Evolutionary conservation across 2,329 filamentous ascomycete species (phyloP).

Genomic region (Botrytis sinoallii): DNA sequence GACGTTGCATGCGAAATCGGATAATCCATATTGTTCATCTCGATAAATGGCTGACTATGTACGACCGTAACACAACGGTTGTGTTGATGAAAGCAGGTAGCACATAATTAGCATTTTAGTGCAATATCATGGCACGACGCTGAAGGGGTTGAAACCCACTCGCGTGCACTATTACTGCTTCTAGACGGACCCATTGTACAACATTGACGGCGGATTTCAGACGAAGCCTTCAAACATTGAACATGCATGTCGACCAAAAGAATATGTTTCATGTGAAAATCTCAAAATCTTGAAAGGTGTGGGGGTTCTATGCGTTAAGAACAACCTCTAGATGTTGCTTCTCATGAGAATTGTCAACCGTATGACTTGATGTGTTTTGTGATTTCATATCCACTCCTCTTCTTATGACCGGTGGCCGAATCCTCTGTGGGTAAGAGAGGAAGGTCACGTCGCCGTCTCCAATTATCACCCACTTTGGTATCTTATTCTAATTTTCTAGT

Average conservation of each 20-base stretch:
- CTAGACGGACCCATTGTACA: not conserved
- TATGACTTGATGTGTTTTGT: not conserved
- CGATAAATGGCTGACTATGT: not conserved
- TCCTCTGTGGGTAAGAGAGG: not conserved
- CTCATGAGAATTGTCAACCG: not conserved
- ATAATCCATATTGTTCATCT: not conserved
- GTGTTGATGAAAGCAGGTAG: not conserved
- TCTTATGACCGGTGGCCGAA: not conserved
- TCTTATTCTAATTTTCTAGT: not conserved
- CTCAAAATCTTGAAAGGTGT: not conserved
- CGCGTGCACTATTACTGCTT: conserved; percentile 13
- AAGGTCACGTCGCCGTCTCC: not conserved
- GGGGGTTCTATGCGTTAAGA: not conserved
- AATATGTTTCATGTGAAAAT: not conserved
- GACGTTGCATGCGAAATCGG: conserved; percentile 1
- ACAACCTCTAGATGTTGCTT: not conserved
- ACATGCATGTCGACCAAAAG: conserved; percentile 7
- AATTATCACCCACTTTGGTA: not conserved
- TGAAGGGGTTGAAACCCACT: not conserved
- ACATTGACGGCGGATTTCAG: not conserved
- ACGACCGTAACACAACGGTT: not conserved
- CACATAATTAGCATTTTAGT: not conserved
- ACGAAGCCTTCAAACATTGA: not conserved
- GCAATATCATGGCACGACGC: not conserved
- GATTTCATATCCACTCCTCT: not conserved